Conservation (phyloP, 192 early-diverging fungal species). For the Backusella macrospora region DNA sequence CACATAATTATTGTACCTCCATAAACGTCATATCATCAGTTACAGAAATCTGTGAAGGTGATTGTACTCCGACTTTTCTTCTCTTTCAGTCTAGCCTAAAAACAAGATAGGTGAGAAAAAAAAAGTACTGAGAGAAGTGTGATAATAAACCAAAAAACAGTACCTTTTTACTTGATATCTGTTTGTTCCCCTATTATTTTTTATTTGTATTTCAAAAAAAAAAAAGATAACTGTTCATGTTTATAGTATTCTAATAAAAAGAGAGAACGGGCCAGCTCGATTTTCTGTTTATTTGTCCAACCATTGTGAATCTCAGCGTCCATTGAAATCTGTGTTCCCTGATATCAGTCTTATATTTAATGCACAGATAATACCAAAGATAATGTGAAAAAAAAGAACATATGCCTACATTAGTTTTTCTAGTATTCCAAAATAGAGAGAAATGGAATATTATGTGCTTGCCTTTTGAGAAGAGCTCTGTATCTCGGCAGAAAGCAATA, state of each 20-base stretch:
- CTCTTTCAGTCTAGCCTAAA: background rate
- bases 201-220: background rate
- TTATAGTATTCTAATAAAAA: background rate
- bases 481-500: background rate
- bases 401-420: background rate
- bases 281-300: background rate
- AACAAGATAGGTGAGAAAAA: conserved; percentile 8
- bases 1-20: background rate
- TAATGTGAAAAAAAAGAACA: background rate
- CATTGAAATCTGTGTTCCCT: background rate
- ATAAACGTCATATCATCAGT: background rate
- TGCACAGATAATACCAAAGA: background rate
- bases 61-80: background rate
- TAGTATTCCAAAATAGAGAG: background rate
- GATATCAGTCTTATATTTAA: background rate
- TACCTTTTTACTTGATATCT: background rate
- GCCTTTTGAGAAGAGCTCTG: background rate
- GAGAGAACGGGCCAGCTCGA: background rate
- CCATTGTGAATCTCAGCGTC: background rate
- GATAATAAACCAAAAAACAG: background rate
- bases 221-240: background rate
- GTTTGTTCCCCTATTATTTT: background rate
- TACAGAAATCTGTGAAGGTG: background rate
- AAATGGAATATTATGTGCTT: background rate
- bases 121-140: background rate